These are phyloP conservation scores for Boletus sensibilis DNA, from an alignment of 768 basidiomycete genomes.

Conservation along the genomic window DNA sequence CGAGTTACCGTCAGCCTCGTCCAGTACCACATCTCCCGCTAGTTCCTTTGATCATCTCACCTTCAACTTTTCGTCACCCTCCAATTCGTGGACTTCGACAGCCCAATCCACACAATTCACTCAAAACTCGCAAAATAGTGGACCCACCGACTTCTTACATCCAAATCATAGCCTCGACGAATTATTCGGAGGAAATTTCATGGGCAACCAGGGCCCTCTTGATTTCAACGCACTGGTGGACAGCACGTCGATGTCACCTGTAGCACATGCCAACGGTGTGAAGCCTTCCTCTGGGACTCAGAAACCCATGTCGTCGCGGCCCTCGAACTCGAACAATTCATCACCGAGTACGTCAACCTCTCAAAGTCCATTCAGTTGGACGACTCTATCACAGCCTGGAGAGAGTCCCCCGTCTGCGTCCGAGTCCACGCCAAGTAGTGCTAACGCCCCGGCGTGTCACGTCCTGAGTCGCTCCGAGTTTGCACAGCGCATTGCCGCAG, in stretches of 20 bases:
- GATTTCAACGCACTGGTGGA: conserved; percentile 39
- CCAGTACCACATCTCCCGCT: conserved; percentile 16
- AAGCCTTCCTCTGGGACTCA: conserved; percentile 19
- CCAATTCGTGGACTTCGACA: conserved; percentile 24
- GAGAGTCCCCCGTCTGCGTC: conserved; percentile 41
- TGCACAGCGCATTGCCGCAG: conserved; percentile 45
- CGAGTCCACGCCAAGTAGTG: conserved; percentile 18
- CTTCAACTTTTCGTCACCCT: conserved; percentile 43
- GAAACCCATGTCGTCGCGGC: conserved; percentile 14
- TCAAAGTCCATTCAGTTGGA: conserved; percentile 30
- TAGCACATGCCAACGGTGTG: conserved; percentile 42
- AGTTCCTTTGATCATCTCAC: conserved; percentile 41
- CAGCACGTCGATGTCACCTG: conserved; percentile 37
- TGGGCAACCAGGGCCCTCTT: conserved; percentile 30
- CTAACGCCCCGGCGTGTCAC: conserved; percentile 29
- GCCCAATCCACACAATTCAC: conserved; percentile 18
- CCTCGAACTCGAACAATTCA: conserved; percentile 22
- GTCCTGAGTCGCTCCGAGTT: conserved; percentile 48
- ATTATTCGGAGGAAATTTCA: conserved; percentile 43
- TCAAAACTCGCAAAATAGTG: conserved; percentile 11
- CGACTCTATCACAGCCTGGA: conserved; percentile 22
- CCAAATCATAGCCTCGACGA: conserved; percentile 39
- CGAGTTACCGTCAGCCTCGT: conserved; percentile 37
- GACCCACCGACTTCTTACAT: conserved; percentile 26
- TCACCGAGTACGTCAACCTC: conserved; percentile 27